Evolutionary conservation across 306 rosid genomes (phyloP), one percentile per base, ranked within the genome.

Genomic region (Dalbergia cochinchinensis): DNA sequence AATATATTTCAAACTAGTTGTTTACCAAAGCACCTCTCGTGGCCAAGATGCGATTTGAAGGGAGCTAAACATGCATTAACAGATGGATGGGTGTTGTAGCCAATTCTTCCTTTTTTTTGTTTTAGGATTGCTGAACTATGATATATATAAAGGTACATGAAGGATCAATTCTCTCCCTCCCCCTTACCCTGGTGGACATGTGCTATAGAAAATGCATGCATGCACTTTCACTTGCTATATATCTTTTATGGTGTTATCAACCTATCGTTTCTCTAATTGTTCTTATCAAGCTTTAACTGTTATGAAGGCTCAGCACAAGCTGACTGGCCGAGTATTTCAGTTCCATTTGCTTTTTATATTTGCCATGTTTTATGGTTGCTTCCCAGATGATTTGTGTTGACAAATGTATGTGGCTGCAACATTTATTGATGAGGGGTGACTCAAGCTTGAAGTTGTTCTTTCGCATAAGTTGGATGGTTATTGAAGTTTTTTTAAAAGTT

Each of bases 101-200:
- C n/a, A n/a, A n/a, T n/a, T n/a, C n/a, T n/a, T n/a, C n/a, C n/a
- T n/a, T n/a, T n/a, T n/a, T n/a, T n/a, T n/a, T n/a, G n/a, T n/a
- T n/a, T n/a, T n/a, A n/a, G n/a, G n/a, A n/a, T n/a, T n/a, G n/a
- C n/a, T n/a, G n/a, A n/a, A n/a, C n/a, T n/a, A n/a, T n/a, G n/a
- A n/a, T n/a, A n/a, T n/a, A n/a, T n/a, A n/a, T n/a, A 55, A 42
- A 47, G 42, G 71, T 55, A 41, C 71, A 69, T 74, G 80, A 74
- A 69, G 64, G 57, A 65, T 51, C 14, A 12, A 41, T 18, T 48
- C 55, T 34, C 47, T 48, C 71, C 31, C 53, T 3, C 33, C 37
- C n/a, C 10, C 13, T 11, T 12, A 6, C 55, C 26, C 55, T 50
- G 13, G 6, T 50, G 55, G 55, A 44, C 69, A 69, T 80, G 42